Base-by-base conservation (phyloP, 495 filamentous ascomycete species). In the Penicillium pancosmium region DNA sequence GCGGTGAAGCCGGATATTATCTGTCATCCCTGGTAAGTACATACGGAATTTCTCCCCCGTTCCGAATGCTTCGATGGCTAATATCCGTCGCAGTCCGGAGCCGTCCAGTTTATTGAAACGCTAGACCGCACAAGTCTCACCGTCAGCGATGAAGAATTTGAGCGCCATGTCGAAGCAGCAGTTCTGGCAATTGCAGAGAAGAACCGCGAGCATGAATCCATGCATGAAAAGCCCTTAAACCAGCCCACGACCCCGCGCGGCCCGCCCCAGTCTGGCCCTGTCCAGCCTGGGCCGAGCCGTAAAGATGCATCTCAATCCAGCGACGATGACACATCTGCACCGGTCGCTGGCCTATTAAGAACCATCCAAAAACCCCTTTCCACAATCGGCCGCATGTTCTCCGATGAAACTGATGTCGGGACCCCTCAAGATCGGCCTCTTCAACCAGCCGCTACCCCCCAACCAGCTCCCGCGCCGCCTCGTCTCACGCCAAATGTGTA, bases 1-100 rank as follows among this genome's bases (percentile, higher is more conserved):
- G 90, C 44, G 94, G 94, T 6, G 94, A 99, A 77, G 93, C 95
- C 18, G 94, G 94, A 18, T 99, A 99, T 70, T 99, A 99, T 70
- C 81, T 98, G 31, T 97, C 93, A 34, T 97, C 93, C n/a, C 77
- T 98, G 71, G 91, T 93, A 74, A 66, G 68, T 59, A 48, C 31
- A 19, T 31, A 31, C 27, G 27, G 27, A 1, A 31, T 18, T 21
- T 15, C 15, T 15, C 34, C 15, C 36, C 25, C 8, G 1, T 1
- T 19, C 27, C 2, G 27, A 31, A 31, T 31, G 1, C 4, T 31
- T 31, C 27, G 8, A 6, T 19, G 13, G 48, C 54, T 66, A 41
- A 70, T 58, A 35, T 55, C 50, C 52, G 41, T 25, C 53, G 34
- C 57, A 95, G 89, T 91, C 96, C 83, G 94, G 94, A 57, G 94